Evolutionary conservation across 257 asterid species (phyloP).

Genomic region (Solanum arcanum): DNA sequence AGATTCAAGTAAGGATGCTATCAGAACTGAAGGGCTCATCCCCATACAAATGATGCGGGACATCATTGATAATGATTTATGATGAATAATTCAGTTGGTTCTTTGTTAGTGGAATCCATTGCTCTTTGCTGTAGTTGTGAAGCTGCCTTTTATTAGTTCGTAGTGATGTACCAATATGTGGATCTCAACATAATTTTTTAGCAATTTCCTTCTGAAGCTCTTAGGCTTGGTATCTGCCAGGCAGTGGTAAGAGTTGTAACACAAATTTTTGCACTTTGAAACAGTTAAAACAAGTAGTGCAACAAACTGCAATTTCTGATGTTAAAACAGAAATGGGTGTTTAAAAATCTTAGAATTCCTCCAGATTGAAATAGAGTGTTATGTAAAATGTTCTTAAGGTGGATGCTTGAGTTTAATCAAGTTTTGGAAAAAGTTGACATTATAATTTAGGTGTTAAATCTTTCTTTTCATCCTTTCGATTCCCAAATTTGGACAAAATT

Average conservation of each 20-base stretch:
- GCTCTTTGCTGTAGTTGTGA: not conserved
- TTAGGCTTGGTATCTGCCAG: not conserved
- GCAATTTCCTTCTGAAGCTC: not conserved
- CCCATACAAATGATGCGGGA: slow-evolving; percentile 88
- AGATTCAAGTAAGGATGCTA: slow-evolving; percentile 76
- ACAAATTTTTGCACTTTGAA: not conserved
- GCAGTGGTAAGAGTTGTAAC: not conserved
- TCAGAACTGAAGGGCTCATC: slow-evolving; percentile 92
- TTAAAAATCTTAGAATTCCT: not conserved
- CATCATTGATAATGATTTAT: slow-evolving; percentile 75
- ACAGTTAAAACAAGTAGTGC: not conserved
- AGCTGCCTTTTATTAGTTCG: not conserved
- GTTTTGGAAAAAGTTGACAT: not conserved
- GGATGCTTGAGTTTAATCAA: not conserved
- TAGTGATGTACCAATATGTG: not conserved
- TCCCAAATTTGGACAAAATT: not conserved
- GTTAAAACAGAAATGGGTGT: not conserved
- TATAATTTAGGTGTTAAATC: not conserved
- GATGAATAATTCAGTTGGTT: slow-evolving; percentile 5
- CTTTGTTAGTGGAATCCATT: not conserved
- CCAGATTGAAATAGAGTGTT: not conserved
- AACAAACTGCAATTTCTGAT: not conserved
- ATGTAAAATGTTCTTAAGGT: not conserved
- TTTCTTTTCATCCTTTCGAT: not conserved
- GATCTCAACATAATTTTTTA: not conserved